Base-by-base conservation (phyloP, 2,329 filamentous ascomycete genomes). In the Hypoxylon sp. region DNA sequence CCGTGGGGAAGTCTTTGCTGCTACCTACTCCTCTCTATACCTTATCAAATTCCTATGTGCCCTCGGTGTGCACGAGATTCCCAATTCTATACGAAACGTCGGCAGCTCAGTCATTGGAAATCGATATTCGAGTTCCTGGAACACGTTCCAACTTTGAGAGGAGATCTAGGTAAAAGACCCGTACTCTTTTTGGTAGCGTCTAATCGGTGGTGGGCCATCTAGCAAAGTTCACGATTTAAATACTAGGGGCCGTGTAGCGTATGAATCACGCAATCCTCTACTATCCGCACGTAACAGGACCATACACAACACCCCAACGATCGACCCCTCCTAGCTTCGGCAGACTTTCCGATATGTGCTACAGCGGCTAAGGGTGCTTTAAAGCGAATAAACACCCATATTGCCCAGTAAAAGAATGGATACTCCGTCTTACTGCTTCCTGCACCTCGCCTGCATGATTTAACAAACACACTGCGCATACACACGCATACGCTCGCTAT, bases 241-340 rank as follows among this genome's bases (percentile, higher is more conserved):
- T 32, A 46, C 55, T 59, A 55, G 54, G 13, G 31, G 50, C 48
- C 31, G 32, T 21, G 19, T 53, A 39, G 46, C 56, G 32, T 46
- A 39, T 52, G 44, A 44, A 71, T 69, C 59, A 69, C 68, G 68
- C 35, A 66, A 71, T 71, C 50, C 44, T 50, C 51, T 64, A 66
- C 58, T 46, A 65, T 66, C 65, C 37, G 55, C 68, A 69, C 68
- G 68, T 65, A 69, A 71, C 51, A 10, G 24, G 24, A 27, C 5
- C 44, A 37, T 39, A 67, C 48, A 51, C 31, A 32, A 31, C 15
- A 37, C 27, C 17, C 37, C 58, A 24, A 51, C 10, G 48, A 29
- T 65, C 56, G 31, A 54, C 66, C 58, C 54, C 46, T 62, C 62
- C 42, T 19, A 53, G 10, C 47, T 37, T 62, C 65, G 62, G 62